Evolutionary conservation across 768 basidiomycete species (phyloP), one percentile per base, ranked within the genome.

Genomic region (Cytidiella melzeri): DNA sequence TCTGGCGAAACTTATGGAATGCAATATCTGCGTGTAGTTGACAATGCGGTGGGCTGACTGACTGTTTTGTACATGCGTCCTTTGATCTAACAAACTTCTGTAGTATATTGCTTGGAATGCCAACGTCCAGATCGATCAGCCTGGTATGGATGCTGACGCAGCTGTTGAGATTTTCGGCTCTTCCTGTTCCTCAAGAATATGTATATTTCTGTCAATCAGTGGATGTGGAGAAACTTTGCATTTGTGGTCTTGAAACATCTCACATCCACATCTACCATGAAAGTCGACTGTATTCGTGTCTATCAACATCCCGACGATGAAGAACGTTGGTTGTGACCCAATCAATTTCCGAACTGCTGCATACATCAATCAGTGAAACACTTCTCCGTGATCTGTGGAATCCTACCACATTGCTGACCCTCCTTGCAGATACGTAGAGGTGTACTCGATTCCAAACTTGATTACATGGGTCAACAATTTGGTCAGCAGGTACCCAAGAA

Each of bases 61-160:
- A 2, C 86, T 90, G 63, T 88, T 90, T 28, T 87, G 7, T 41
- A 26, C 28, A 12, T 10, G 11, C 27, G 11, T n/a, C 1, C 15
- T 41, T 2, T 40, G 20, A 19, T 19, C 5, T 39, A 7, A 37
- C 2, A 5, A 15, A 6, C 9, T 13, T 10, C 11, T 26, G 5
- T 41, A 86, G 76, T 94, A 92, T 63, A 88, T 94, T 56, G 73
- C 79, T 20, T 95, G 92, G 92, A 77, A 92, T 45, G 67, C 80
- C 28, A 72, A 83, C 50, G 74, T 68, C 52, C 65, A 80, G 61
- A 62, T 92, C 51, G 75, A 77, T 25, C 75, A 75, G 13, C 64
- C 71, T 23, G 91, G 82, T 11, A 72, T 92, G 64, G 78, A 63
- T 4, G 75, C 83, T 1, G 75, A 83, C 61, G 34, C 69, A 3